These are phyloP conservation scores for Ophiocytium majus DNA, from an alignment of 352 stramenopile genomes.

Conservation along the genomic window DNA sequence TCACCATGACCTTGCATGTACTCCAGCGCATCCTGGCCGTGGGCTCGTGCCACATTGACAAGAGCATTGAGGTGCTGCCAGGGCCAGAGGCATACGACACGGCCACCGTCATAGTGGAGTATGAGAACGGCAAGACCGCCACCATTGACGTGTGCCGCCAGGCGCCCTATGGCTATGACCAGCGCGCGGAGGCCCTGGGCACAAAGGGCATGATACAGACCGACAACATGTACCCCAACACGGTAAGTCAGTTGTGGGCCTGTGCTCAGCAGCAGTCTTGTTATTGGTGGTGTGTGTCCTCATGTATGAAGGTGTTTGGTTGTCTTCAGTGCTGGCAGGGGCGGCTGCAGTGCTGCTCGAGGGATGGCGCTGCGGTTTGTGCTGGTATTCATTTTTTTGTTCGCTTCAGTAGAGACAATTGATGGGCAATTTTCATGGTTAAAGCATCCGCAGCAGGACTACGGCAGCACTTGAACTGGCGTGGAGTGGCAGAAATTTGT, in stretches of 20 bases:
- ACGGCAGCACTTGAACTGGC: no score
- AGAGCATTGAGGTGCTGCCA: constrained; percentile 66
- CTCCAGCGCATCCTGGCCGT: constrained; percentile 53
- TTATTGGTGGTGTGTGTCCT: no score
- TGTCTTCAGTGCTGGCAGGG: no score
- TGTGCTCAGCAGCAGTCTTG: no score
- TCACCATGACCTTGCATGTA: not conserved
- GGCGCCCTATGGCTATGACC: constrained; percentile 73
- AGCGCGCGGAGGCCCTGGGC: constrained; percentile 84
- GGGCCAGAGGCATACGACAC: constrained; percentile 82
- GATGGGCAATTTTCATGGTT: no score
- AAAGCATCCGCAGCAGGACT: no score
- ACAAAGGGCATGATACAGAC: constrained; percentile 82
- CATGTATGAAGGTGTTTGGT: no score
- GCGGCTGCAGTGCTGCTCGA: no score
- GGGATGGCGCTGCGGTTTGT: no score
- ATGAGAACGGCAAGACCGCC: constrained; percentile 77
- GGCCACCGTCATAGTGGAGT: constrained; percentile 81
- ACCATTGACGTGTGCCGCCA: constrained; percentile 87
- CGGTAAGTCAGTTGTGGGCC: constrained; percentile 35
- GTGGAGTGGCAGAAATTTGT: no score
- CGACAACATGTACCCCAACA: constrained; percentile 88
- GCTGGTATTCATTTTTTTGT: no score
- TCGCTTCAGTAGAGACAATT: no score
- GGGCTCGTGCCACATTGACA: constrained; percentile 75